Conservation (phyloP, 2,329 filamentous ascomycete species). For the Paracoccidioides lutzii region DNA sequence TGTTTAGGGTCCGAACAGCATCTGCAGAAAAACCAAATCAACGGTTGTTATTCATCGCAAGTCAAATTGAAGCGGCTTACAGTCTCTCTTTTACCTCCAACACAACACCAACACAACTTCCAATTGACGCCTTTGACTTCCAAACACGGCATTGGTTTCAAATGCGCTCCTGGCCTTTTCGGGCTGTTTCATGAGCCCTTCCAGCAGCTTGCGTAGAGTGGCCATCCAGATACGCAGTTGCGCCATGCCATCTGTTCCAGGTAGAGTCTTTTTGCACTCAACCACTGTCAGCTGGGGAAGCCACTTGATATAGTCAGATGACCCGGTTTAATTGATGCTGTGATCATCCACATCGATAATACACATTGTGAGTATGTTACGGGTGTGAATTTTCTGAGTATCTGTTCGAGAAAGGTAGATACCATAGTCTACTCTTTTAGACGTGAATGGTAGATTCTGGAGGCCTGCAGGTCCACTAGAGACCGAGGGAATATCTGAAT, state of each 20-base stretch:
- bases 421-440: slow-evolving; percentile 1
- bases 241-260: neutral
- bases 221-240: slow-evolving; percentile 1
- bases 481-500: neutral
- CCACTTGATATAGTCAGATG: slow-evolving; percentile 1
- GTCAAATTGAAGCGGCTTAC: neutral
- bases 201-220: neutral
- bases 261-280: neutral
- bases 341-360: neutral
- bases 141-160: slow-evolving; percentile 2
- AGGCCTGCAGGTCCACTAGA: neutral
- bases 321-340: neutral
- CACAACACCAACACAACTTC: slow-evolving; percentile 1
- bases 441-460: neutral
- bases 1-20: neutral
- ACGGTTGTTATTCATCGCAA: neutral
- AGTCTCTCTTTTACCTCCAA: neutral
- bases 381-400: neutral
- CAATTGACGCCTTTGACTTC: neutral
- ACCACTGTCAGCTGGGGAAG: neutral
- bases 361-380: neutral
- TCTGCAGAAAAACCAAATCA: neutral
- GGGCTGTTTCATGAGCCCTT: neutral
- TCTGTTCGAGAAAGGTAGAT: slow-evolving; percentile 2
- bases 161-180: neutral